Percentiles rank a stretch among this genome's conserved stretches.
phyloP scores from a whole-genome alignment of 2,329 filamentous ascomycete species.

The Pseudogymnoascus sp. region DNA sequence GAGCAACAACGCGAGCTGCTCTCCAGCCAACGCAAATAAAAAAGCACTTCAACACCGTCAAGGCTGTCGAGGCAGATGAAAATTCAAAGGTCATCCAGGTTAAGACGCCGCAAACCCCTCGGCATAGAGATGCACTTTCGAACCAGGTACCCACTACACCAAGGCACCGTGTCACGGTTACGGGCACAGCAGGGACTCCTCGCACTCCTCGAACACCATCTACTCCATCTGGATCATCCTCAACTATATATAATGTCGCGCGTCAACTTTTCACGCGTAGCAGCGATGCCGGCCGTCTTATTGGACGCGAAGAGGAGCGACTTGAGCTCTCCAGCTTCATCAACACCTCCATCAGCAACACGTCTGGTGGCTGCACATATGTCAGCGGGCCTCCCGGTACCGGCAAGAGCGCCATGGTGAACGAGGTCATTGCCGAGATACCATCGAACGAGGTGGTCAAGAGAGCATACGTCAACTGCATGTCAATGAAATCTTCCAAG shows the following conservation, averaged over 20 bases:
- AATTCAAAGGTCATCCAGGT: slow-evolving; percentile 38
- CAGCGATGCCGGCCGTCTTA: slow-evolving; percentile 24
- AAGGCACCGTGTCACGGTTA: slow-evolving; percentile 71
- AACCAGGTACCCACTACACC: slow-evolving; percentile 67
- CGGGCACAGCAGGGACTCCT: slow-evolving; percentile 66
- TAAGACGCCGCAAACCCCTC: slow-evolving; percentile 63
- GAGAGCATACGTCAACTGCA: slow-evolving; percentile 85
- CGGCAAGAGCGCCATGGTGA: slow-evolving; percentile 90
- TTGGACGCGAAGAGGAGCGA: slow-evolving; percentile 39
- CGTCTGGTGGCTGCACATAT: slow-evolving; percentile 74
- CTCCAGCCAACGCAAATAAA: slow-evolving; percentile 39
- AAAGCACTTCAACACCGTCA: slow-evolving; percentile 34
- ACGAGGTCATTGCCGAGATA: slow-evolving; percentile 61
- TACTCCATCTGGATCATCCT: slow-evolving; percentile 54
- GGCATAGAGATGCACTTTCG: slow-evolving; percentile 70
- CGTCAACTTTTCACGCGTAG: slow-evolving; percentile 75
- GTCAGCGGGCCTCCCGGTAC: slow-evolving; percentile 94
- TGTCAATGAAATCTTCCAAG: slow-evolving; percentile 83
- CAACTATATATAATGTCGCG: slow-evolving; percentile 78
- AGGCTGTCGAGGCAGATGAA: slow-evolving; percentile 33
- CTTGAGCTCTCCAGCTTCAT: slow-evolving; percentile 63
- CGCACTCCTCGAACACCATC: slow-evolving; percentile 67
- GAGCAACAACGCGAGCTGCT: slow-evolving; percentile 32
- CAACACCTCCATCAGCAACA: slow-evolving; percentile 48
- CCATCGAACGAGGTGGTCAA: slow-evolving; percentile 44